Evolutionary conservation across 257 asterid genomes (phyloP).

Genomic region (Knoxia roxburghii): DNA sequence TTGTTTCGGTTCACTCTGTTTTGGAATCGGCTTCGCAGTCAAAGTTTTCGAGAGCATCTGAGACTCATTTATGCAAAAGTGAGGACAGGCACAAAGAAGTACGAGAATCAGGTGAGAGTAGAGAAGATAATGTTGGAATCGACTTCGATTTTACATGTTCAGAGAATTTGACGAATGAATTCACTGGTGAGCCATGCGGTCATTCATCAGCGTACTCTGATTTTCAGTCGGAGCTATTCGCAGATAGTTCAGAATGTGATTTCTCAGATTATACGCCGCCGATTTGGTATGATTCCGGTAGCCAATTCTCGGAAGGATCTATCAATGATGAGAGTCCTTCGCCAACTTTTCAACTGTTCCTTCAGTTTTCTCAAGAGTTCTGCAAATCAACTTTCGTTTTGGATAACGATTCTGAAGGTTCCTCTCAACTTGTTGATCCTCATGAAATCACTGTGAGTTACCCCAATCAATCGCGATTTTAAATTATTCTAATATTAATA

Average conservation of each 20-base stretch:
- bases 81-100: conserved; percentile 32
- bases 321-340: conserved; percentile 49
- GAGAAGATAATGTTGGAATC: conserved; percentile 11
- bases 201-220: conserved; percentile 40
- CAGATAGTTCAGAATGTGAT: conserved; percentile 45
- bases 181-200: conserved; percentile 18
- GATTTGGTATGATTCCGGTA: conserved; percentile 70
- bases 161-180: conserved; percentile 57
- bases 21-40: conserved; percentile 20
- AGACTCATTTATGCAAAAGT: conserved; percentile 18
- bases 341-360: conserved; percentile 58
- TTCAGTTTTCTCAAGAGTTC: conserved; percentile 58
- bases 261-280: conserved; percentile 55
- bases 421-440: conserved; percentile 14
- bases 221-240: conserved; percentile 35
- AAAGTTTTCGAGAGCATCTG: conserved; percentile 14
- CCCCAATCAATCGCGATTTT: neutral
- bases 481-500: no score
- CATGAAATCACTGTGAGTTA: conserved; percentile 51
- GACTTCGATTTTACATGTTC: conserved; percentile 69
- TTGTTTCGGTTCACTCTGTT: conserved; percentile 26
- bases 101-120: conserved; percentile 16
- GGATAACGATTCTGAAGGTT: conserved; percentile 8
- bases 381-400: conserved; percentile 37
- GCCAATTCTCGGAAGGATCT: conserved; percentile 81